Evolutionary conservation across 139 green algal genomes (phyloP).

Genomic region (Tetraselmis striata): DNA sequence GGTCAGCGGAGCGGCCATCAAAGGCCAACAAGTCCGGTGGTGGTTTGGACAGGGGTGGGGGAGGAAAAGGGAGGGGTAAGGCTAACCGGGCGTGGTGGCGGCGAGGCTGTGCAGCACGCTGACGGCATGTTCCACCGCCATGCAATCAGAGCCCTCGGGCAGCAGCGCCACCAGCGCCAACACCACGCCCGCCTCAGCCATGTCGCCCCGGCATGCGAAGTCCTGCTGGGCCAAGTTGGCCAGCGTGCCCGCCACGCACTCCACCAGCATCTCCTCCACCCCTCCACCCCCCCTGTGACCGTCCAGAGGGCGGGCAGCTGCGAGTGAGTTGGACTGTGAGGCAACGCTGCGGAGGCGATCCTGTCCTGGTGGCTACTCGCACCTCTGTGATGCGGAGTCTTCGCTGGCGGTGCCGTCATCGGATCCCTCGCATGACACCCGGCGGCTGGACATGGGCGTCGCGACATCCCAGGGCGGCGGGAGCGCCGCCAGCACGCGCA

Average conservation of each 20-base stretch:
- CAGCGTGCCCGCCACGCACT: neutral
- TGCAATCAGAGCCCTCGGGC: neutral
- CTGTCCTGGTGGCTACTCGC: too few relatives aligned
- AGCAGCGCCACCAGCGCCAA: neutral
- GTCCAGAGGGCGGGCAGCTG: too few relatives aligned
- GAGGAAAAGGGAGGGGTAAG: too few relatives aligned
- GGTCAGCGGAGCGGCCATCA: too few relatives aligned
- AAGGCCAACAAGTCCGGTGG: too few relatives aligned
- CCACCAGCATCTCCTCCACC: neutral
- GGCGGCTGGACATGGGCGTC: neutral
- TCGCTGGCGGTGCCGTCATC: too few relatives aligned
- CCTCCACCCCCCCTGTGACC: neutral
- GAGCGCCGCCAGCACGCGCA: neutral
- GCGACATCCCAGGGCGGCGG: neutral
- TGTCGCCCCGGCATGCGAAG: neutral
- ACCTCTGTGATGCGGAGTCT: too few relatives aligned
- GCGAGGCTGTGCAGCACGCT: neutral
- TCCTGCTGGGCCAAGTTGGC: neutral
- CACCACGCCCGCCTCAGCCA: neutral
- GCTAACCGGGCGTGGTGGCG: neutral
- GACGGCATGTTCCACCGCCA: neutral
- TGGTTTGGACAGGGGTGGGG: too few relatives aligned
- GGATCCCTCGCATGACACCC: too few relatives aligned
- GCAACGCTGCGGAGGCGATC: too few relatives aligned
- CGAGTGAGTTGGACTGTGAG: too few relatives aligned